phyloP scores from a whole-genome alignment of 768 basidiomycete genomes.

The Lepiota brunneoincarnata region DNA sequence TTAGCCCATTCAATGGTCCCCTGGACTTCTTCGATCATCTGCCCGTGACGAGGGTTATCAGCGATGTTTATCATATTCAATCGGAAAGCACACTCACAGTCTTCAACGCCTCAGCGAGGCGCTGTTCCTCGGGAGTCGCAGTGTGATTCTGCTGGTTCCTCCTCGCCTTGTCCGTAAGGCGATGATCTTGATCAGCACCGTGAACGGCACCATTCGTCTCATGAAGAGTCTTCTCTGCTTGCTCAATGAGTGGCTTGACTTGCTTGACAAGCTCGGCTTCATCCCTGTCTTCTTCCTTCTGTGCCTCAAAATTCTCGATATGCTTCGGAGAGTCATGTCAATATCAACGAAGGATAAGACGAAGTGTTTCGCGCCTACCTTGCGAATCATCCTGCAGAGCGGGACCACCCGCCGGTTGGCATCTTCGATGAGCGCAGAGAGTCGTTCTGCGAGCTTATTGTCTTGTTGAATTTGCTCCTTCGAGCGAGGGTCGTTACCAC shows the following conservation, averaged over 20 bases:
- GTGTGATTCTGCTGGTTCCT: constrained; percentile 32
- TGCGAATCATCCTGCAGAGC: constrained; percentile 32
- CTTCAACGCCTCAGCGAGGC: constrained; percentile 36
- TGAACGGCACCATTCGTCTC: constrained; percentile 33
- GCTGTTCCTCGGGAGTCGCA: constrained; percentile 35
- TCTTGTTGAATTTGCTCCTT: constrained; percentile 22
- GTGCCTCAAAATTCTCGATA: constrained; percentile 35
- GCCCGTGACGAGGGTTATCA: no score
- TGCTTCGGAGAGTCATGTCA: constrained; percentile 21
- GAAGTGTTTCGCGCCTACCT: constrained; percentile 16
- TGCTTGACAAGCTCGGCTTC: constrained; percentile 31
- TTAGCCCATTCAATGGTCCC: constrained; percentile 37
- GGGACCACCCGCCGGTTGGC: constrained; percentile 27
- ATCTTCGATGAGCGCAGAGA: constrained; percentile 31
- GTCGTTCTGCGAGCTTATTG: constrained; percentile 28
- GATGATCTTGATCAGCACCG: constrained; percentile 35
- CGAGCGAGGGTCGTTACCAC: constrained; percentile 17
- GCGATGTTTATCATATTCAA: not conserved
- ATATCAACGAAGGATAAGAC: not conserved
- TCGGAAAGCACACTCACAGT: constrained; percentile 20
- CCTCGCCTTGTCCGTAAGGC: constrained; percentile 30
- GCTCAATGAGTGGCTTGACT: constrained; percentile 33
- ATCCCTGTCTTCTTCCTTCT: constrained; percentile 27
- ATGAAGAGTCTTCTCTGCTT: constrained; percentile 35
- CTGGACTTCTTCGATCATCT: constrained; percentile 34